A percentile compares a stretch with the other conserved stretches of the same genome.
phyloP scores from a whole-genome alignment of 2,329 filamentous ascomycete species.

The Thielaviopsis musarum region DNA sequence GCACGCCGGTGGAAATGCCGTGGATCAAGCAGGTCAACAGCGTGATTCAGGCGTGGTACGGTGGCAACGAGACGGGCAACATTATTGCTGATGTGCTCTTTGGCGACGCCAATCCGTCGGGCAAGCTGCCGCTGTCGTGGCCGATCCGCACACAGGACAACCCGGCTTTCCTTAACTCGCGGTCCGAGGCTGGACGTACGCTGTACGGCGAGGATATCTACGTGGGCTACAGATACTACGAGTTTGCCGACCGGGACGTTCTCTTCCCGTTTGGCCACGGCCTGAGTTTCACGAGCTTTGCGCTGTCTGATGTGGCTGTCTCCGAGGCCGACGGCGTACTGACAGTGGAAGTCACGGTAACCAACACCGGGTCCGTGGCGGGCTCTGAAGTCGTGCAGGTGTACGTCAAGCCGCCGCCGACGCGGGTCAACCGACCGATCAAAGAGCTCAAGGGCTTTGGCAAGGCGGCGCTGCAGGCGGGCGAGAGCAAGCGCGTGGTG shows the following conservation, averaged over 20 bases:
- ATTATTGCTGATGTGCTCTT: constrained; percentile 64
- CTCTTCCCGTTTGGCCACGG: constrained; percentile 70
- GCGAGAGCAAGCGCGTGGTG: constrained; percentile 38
- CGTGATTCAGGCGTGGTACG: constrained; percentile 67
- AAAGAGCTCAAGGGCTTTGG: constrained; percentile 50
- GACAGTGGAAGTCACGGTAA: constrained; percentile 33
- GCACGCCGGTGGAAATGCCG: constrained; percentile 57
- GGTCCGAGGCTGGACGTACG: constrained; percentile 50
- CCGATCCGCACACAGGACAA: constrained; percentile 49
- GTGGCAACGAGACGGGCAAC: constrained; percentile 74
- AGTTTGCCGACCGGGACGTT: constrained; percentile 46
- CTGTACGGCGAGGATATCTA: constrained; percentile 71
- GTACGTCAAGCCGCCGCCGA: constrained; percentile 34
- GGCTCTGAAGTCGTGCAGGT: constrained; percentile 42
- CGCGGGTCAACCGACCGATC: constrained; percentile 35
- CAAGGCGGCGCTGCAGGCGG: constrained; percentile 45
- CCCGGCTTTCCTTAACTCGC: constrained; percentile 60
- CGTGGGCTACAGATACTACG: constrained; percentile 67
- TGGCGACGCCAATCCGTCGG: constrained; percentile 56
- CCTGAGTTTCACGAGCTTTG: constrained; percentile 56
- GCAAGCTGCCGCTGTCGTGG: constrained; percentile 59
- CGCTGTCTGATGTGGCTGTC: constrained; percentile 36
- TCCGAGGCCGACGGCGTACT: constrained; percentile 44
- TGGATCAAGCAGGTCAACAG: constrained; percentile 37
- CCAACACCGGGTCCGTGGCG: constrained; percentile 39